Evolutionary conservation across 129 eudicot species (phyloP).

Genomic region (Glebionis coronaria): DNA sequence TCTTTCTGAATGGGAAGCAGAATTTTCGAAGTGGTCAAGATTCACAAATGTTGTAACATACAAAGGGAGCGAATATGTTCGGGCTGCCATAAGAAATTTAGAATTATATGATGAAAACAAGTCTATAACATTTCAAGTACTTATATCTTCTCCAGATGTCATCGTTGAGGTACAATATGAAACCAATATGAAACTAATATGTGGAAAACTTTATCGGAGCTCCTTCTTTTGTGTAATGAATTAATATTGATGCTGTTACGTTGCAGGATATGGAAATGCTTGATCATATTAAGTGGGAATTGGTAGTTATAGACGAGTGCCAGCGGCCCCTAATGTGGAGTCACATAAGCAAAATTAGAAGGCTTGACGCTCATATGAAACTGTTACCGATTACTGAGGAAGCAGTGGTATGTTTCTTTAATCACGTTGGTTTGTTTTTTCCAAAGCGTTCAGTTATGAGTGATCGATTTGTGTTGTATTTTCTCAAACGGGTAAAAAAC

Average conservation of each 20-base stretch:
- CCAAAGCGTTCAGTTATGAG: neutral
- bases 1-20: conserved; percentile 39
- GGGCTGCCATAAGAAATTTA: conserved; percentile 30
- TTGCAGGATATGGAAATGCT: conserved; percentile 37
- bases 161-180: conserved; percentile 49
- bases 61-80: conserved; percentile 32
- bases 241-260: neutral
- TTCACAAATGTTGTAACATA: conserved; percentile 34
- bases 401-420: conserved; percentile 21
- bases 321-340: conserved; percentile 23
- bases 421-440: no score
- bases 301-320: conserved; percentile 37
- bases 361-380: conserved; percentile 41
- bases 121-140: conserved; percentile 37
- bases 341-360: conserved; percentile 18
- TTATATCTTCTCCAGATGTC: conserved; percentile 35
- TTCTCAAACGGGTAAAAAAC: neutral
- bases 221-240: no score
- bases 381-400: conserved; percentile 31
- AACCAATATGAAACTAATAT: neutral
- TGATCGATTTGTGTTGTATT: neutral
- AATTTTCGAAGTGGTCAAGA: conserved; percentile 37
- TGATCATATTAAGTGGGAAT: conserved; percentile 42
- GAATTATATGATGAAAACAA: conserved; percentile 37
- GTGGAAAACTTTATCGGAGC: neutral